phyloP scores from a whole-genome alignment of 148 eudicot species.

The Amaranthus cruentus region DNA sequence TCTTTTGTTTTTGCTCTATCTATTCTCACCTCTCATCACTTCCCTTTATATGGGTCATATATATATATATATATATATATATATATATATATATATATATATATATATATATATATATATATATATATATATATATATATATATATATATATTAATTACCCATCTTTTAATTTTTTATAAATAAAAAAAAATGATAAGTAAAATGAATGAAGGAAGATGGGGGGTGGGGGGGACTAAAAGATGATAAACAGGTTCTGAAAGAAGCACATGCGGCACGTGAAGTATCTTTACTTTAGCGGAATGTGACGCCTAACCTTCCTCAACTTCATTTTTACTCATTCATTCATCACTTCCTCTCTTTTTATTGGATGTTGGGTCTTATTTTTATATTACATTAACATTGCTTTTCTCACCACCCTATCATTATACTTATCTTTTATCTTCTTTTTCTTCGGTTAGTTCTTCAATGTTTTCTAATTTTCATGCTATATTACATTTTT shows the following conservation, averaged over 20 bases:
- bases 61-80: constrained; percentile 5
- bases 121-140: constrained; percentile 10
- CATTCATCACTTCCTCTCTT: not conserved
- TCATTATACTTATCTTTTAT: too few species aligned
- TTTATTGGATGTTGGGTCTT: not conserved
- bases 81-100: constrained; percentile 8
- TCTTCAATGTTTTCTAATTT: constrained; percentile 5
- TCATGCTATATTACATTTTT: not conserved
- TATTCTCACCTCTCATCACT: constrained; percentile 18
- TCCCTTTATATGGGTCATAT: constrained; percentile 17
- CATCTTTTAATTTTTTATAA: too few species aligned
- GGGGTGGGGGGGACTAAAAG: not conserved
- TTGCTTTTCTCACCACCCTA: constrained; percentile 6
- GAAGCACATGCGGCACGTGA: constrained; percentile 47
- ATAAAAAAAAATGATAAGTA: too few species aligned
- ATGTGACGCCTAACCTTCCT: constrained; percentile 27
- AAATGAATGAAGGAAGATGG: not conserved
- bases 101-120: not conserved
- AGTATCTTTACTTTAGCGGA: constrained; percentile 22
- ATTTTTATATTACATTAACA: not conserved
- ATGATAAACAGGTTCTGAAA: constrained; percentile 23
- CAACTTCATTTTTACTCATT: constrained; percentile 1
- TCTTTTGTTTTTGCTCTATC: constrained; percentile 1
- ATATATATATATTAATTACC: not conserved
- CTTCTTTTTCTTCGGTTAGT: constrained; percentile 8